A percentile compares a stretch with the other conserved stretches of the same genome.
These are phyloP conservation scores for Stephania japonica DNA, from an alignment of 164 flowering plant species.

Conservation along the genomic window DNA sequence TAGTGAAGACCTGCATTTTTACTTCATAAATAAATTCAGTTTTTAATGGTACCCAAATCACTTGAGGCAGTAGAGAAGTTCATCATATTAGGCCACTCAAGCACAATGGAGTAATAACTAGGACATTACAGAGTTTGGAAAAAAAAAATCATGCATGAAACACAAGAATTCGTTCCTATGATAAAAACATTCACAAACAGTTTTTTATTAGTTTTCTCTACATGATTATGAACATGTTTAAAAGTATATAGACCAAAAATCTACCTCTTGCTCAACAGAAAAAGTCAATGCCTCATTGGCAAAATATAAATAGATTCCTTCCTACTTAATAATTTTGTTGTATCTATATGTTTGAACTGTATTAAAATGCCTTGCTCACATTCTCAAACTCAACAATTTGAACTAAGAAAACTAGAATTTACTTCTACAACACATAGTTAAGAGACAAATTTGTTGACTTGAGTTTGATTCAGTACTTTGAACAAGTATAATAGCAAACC, in stretches of 20 bases:
- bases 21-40: background rate
- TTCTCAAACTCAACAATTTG: background rate
- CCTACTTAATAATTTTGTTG: no score
- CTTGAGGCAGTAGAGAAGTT: background rate
- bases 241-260: no score
- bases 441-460: background rate
- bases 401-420: background rate
- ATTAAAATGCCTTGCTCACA: background rate
- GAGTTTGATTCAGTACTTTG: no score
- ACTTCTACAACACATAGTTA: background rate
- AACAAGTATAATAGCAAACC: background rate
- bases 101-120: background rate
- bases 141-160: background rate
- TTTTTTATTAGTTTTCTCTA: no score
- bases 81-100: background rate
- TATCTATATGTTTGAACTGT: background rate
- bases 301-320: no score
- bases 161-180: no score
- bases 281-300: no score
- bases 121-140: background rate
- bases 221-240: no score
- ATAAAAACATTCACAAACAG: no score
- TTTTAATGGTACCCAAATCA: background rate
- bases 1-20: conserved; percentile 50
- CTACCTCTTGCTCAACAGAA: background rate